Conservation (phyloP, 495 filamentous ascomycete species). For the Podospora fimiseda region DNA sequence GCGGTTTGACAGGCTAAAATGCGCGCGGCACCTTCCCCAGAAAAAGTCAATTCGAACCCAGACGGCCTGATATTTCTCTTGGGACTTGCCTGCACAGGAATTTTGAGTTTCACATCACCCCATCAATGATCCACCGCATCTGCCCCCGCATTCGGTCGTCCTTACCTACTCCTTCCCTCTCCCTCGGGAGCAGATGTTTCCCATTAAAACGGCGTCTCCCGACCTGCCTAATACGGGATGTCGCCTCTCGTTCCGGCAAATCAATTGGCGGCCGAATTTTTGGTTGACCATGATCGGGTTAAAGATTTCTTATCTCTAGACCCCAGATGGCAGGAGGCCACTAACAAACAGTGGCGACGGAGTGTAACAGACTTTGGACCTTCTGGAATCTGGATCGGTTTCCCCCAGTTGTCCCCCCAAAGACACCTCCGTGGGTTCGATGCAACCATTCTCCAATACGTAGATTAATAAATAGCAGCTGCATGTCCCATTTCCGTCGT, state of each 20-base stretch:
- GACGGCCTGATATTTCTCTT: neutral
- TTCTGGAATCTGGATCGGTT: neutral
- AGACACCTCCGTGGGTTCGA: neutral
- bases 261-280: conserved; percentile 4
- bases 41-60: neutral
- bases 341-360: neutral
- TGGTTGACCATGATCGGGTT: neutral
- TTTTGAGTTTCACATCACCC: too few species aligned
- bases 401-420: neutral
- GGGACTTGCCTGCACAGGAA: neutral
- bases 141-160: neutral
- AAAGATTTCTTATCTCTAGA: conserved; percentile 11
- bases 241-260: conserved; percentile 10
- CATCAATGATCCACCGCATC: too few species aligned
- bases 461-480: conserved; percentile 6
- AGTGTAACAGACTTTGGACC: neutral
- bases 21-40: too few species aligned
- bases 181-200: neutral
- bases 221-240: conserved; percentile 15
- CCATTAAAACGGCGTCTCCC: neutral
- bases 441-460: neutral
- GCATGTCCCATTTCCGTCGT: neutral
- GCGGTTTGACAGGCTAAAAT: too few species aligned
- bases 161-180: neutral
- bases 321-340: conserved; percentile 7